A percentile compares a stretch with the other conserved stretches of the same genome.
These are phyloP conservation scores for Xylaria castorea DNA, from an alignment of 495 filamentous ascomycete genomes.

Conservation along the genomic window DNA sequence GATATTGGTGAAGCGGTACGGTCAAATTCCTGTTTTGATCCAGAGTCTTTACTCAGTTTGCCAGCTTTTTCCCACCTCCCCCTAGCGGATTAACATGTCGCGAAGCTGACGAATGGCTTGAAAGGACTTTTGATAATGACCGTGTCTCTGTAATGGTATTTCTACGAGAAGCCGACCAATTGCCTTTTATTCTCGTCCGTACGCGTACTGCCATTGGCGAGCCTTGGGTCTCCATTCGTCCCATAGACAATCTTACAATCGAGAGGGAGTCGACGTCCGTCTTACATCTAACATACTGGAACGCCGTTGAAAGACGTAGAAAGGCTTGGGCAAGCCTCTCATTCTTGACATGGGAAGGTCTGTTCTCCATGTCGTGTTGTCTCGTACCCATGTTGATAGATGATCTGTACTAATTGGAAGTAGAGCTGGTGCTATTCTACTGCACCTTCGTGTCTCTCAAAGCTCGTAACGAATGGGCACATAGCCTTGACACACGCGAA, in stretches of 20 bases:
- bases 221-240: conserved; percentile 53
- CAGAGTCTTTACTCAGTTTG: background rate
- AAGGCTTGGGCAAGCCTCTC: conserved; percentile 59
- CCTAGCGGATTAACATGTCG: background rate
- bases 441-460: conserved; percentile 78
- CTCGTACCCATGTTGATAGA: background rate
- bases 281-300: conserved; percentile 58
- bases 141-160: conserved; percentile 57
- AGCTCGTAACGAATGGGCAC: conserved; percentile 64
- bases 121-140: conserved; percentile 59
- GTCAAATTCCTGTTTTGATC: background rate
- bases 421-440: conserved; percentile 79
- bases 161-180: conserved; percentile 47
- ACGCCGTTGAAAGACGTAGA: conserved; percentile 46
- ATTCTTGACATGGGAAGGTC: conserved; percentile 65
- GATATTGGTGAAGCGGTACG: conserved; percentile 60
- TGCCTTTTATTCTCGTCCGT: conserved; percentile 49
- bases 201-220: conserved; percentile 18
- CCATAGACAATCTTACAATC: conserved; percentile 59
- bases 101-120: conserved; percentile 4
- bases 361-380: conserved; percentile 16
- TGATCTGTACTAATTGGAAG: conserved; percentile 27
- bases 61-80: background rate
- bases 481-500: conserved; percentile 61
- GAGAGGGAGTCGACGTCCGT: conserved; percentile 51